phyloP scores from a whole-genome alignment of 2,329 filamentous ascomycete species.

The Penicillium sumatraense region DNA sequence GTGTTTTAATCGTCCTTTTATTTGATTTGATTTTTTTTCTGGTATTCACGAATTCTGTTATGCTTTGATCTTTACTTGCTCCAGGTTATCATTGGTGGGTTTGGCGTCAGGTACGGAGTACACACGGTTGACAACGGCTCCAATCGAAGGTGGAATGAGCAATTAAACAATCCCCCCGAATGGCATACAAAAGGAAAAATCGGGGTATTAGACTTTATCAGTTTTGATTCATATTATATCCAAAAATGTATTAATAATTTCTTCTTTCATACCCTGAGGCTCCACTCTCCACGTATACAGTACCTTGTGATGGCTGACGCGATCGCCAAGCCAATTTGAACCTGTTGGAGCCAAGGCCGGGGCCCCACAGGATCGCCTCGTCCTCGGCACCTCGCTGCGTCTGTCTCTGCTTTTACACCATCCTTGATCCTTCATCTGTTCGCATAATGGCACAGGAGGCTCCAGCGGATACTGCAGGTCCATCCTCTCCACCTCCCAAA shows the following conservation, averaged over 20 bases:
- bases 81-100: background rate
- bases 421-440: background rate
- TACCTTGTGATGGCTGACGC: background rate
- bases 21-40: background rate
- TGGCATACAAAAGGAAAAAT: too few relatives aligned
- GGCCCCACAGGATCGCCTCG: constrained; percentile 27
- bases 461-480: constrained; percentile 44
- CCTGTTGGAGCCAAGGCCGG: background rate
- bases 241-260: too few relatives aligned
- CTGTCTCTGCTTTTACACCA: background rate
- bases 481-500: constrained; percentile 41
- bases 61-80: background rate
- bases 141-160: too few relatives aligned
- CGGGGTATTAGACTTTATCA: too few relatives aligned
- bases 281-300: too few relatives aligned
- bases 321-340: constrained; percentile 22
- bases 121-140: too few relatives aligned
- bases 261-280: too few relatives aligned
- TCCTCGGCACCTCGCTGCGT: constrained; percentile 2
- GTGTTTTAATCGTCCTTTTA: background rate
- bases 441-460: constrained; percentile 33
- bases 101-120: background rate
- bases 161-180: too few relatives aligned
- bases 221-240: too few relatives aligned
- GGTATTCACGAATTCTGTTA: background rate